A percentile compares a stretch with the other conserved stretches of the same genome.
Evolutionary conservation across 257 asterid species (phyloP).

Genomic region (Solanum lycopersicoides): DNA sequence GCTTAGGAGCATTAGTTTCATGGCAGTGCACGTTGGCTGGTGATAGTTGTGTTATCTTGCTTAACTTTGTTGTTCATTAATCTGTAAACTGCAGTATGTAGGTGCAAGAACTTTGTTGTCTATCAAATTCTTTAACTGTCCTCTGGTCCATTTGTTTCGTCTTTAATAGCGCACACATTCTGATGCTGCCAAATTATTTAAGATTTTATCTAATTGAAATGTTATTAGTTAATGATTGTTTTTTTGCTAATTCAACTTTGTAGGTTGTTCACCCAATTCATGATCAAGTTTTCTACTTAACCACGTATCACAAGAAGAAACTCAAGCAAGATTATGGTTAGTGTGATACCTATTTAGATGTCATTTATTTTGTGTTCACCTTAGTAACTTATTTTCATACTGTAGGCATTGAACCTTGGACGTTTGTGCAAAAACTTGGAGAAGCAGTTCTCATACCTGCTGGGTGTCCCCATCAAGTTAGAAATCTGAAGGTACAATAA

Average conservation of each 20-base stretch:
- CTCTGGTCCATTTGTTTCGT: neutral
- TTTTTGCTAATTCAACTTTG: neutral
- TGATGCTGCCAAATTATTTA: neutral
- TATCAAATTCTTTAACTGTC: neutral
- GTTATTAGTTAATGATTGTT: neutral
- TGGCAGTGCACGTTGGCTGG: neutral
- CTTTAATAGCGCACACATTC: neutral
- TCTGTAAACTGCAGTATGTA: neutral
- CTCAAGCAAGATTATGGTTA: slow-evolving; percentile 62
- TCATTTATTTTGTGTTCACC: neutral
- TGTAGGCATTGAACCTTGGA: slow-evolving; percentile 82
- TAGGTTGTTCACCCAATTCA: slow-evolving; percentile 80
- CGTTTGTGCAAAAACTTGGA: slow-evolving; percentile 76
- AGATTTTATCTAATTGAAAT: neutral
- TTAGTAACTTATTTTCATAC: neutral
- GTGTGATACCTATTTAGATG: slow-evolving; percentile 1
- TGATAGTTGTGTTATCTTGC: neutral
- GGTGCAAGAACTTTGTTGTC: neutral
- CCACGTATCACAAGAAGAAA: slow-evolving; percentile 30
- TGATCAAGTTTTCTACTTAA: slow-evolving; percentile 60
- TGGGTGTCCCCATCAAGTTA: slow-evolving; percentile 91
- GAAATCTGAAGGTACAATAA: slow-evolving; percentile 50
- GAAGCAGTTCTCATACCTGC: slow-evolving; percentile 86
- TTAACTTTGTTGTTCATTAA: neutral
- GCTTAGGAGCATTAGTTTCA: neutral